phyloP scores from a whole-genome alignment of 2,329 filamentous ascomycete species.

The Neoscytalidium dimidiatum region DNA sequence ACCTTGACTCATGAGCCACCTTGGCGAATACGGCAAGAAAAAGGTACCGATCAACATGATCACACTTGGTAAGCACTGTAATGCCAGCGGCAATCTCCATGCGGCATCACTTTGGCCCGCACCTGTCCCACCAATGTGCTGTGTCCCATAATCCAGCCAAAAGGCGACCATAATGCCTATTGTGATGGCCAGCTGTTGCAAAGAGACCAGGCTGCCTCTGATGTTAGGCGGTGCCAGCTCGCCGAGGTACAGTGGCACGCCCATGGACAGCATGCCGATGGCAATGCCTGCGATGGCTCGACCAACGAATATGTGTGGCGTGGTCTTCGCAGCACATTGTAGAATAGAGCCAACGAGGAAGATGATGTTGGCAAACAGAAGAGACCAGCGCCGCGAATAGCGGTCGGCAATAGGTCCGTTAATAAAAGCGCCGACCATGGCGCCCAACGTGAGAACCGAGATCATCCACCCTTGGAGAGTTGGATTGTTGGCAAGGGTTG shows the following conservation, averaged over 20 bases:
- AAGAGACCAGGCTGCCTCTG: background rate
- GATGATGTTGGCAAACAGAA: background rate
- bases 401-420: background rate
- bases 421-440: background rate
- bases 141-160: constrained; percentile 21
- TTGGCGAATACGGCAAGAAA: background rate
- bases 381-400: background rate
- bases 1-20: background rate
- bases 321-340: background rate
- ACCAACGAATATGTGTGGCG: background rate
- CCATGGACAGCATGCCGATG: background rate
- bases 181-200: constrained; percentile 10
- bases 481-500: background rate
- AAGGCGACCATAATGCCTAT: constrained; percentile 9
- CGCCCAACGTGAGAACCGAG: background rate
- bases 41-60: background rate
- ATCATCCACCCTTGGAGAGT: background rate
- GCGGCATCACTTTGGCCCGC: constrained; percentile 1
- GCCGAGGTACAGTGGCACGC: constrained; percentile 3
- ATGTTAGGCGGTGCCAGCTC: background rate
- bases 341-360: background rate
- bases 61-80: background rate
- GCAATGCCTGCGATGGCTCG: background rate
- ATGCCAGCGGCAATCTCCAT: constrained; percentile 4
- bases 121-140: constrained; percentile 18